Evolutionary conservation across 176 grass and related monocot species (phyloP), one percentile per base, ranked within the genome.

Genomic region (Oryza australiensis): DNA sequence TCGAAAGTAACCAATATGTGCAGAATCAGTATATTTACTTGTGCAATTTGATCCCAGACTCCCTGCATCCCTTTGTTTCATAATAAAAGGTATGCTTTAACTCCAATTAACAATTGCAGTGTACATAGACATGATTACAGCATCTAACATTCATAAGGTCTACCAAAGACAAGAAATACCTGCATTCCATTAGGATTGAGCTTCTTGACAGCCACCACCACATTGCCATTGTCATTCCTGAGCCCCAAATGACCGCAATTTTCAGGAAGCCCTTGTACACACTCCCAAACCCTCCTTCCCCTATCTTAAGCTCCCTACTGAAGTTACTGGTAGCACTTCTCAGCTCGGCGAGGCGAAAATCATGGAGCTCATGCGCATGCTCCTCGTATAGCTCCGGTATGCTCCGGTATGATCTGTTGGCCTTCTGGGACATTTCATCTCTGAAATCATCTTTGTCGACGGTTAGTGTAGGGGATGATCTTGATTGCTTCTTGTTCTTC

Each of bases 161-260:
- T 6, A 53, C 7, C 5, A 3, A 66, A 34, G 13, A 55, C n/a
- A 43, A 64, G 49, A 5, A 29, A 55, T 83, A 90, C 83, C 88
- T 86, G 88, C 29, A 86, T 67, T 30, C 83, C 64, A 79, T 90
- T 86, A 34, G 78, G 83, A 26, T 90, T 90, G 35, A 90, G 88
- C 72, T 78, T 86, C 83, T 90, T 90, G 62, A 90, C 26, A 1
- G 83, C 88, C 20, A 90, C 88, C 65, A 68, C 73, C 57, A 53
- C 4, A 53, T 53, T 53, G 49, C 49, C 49, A 53, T 2, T 53
- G 49, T 53, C 49, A 22, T 53, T 53, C 18, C 18, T 53, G 5
- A 53, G 5, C 18, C 49, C 49, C 49, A 53, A 22, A 20, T 53
- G 49, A 7, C 49, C 6, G 16, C 49, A 1, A 53, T 53, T 53